Conservation (phyloP, 768 basidiomycete genomes). For the Lactarius akahatsu region DNA sequence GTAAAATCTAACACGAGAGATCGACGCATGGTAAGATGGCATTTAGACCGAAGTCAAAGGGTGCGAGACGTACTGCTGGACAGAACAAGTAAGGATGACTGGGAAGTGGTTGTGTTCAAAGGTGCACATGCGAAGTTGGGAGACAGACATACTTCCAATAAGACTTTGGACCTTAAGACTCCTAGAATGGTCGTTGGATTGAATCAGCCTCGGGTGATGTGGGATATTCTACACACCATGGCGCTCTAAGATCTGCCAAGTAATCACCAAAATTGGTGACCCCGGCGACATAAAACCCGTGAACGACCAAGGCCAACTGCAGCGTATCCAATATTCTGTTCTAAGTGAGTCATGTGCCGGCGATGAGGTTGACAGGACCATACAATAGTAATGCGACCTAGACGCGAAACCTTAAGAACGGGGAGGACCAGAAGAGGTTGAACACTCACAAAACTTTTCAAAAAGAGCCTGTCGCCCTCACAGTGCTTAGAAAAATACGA, state of each 20-base stretch:
- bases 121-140: background rate
- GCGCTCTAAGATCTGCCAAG: background rate
- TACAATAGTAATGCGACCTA: constrained; percentile 15
- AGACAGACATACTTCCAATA: constrained; percentile 10
- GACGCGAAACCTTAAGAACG: background rate
- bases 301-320: background rate
- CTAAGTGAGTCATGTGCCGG: background rate
- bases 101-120: background rate
- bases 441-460: constrained; percentile 10
- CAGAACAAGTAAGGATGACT: background rate
- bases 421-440: background rate
- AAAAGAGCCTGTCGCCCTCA: constrained; percentile 3
- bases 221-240: constrained; percentile 6
- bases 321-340: constrained; percentile 8
- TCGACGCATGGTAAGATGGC: background rate
- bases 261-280: constrained; percentile 14
- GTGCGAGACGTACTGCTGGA: constrained; percentile 6
- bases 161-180: constrained; percentile 3
- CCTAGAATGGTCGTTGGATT: background rate
- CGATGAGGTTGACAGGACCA: background rate
- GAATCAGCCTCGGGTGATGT: background rate
- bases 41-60: background rate
- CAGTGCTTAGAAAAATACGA: constrained; percentile 6
- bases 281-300: constrained; percentile 12
- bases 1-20: constrained; percentile 7